Base-by-base conservation (phyloP, 2,329 filamentous ascomycete species). In the Cercospora sp. region DNA sequence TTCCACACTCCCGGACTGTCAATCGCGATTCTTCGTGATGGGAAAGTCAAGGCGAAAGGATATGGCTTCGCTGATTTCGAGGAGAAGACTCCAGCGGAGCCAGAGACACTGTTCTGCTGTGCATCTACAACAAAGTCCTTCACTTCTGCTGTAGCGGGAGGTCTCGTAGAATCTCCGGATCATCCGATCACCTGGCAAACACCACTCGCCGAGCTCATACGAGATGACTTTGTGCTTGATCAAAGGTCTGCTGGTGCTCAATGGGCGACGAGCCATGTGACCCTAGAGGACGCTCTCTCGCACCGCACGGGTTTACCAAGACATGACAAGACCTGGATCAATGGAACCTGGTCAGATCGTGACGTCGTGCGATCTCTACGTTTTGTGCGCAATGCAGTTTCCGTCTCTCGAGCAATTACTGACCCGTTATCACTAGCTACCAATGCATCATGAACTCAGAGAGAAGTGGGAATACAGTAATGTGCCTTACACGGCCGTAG, bases 391-490 rank as follows among this genome's bases (percentile, higher is more conserved):
- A 10, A 53, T 10, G 5, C 13, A 40, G 20, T 1, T 31, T 18
- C 20, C 20, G n/a, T 10, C 3, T 10, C 20, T 53, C 13, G 40
- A 10, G 12, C 28, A 23, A 12, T 13, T 33, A 36, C 30, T 48
- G 59, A 62, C 36, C 9, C 2, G 7, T 26, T 28, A 18, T 4
- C 5, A 13, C 28, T 42, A 69, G 67, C 16, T 69, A 1, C 65
- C 80, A 78, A 2, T 83, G 42, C 80, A 76, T 7, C 75, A 76
- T 5, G 70, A 80, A 30, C 75, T 83, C 18, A 79, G 84, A 12
- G 81, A 80, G 0, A 76, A 72, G 10, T 84, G 75, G 60, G 80
- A 84, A 69, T 88, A 87, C 75, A 82, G 80, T 77, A 87, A 87
- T 72, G 75, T 84, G 23, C 84, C 87, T 82, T 88, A 79, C 73